Conservation (phyloP, 306 rosid species). For the Quercus rubra region DNA sequence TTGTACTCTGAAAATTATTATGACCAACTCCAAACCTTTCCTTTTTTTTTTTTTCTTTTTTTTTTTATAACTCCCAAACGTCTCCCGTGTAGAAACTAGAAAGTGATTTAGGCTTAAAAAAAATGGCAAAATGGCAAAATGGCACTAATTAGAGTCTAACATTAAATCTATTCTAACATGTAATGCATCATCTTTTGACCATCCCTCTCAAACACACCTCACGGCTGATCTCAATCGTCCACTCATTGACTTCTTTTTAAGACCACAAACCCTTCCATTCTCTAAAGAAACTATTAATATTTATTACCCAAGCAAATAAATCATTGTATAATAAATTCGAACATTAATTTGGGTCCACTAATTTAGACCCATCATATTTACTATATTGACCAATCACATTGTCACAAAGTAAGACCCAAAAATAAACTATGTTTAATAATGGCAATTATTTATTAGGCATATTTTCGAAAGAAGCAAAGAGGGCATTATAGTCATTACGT, state of each 20-base stretch:
- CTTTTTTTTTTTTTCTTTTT: no score
- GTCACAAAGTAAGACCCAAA: neutral
- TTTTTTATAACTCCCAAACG: no score
- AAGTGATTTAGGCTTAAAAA: no score
- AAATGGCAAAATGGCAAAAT: no score
- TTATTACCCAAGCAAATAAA: neutral
- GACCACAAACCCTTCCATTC: neutral
- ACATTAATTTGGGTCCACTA: neutral
- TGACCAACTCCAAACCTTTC: no score
- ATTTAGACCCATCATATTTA: neutral
- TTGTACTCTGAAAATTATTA: no score
- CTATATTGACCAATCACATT: neutral
- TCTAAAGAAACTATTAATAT: neutral
- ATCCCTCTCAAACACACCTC: neutral
- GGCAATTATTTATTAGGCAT: no score
- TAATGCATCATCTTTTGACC: neutral
- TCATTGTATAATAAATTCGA: slow-evolving; percentile 6
- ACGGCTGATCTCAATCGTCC: neutral
- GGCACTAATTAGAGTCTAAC: no score
- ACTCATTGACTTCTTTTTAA: neutral
- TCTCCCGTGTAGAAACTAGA: no score
- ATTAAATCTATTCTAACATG: neutral
- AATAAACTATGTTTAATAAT: no score
- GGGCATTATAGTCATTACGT: neutral
- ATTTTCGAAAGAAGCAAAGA: neutral